Evolutionary conservation across 106 monocot genomes (phyloP), one percentile per base, ranked within the genome.

Genomic region (Posidonia australis): DNA sequence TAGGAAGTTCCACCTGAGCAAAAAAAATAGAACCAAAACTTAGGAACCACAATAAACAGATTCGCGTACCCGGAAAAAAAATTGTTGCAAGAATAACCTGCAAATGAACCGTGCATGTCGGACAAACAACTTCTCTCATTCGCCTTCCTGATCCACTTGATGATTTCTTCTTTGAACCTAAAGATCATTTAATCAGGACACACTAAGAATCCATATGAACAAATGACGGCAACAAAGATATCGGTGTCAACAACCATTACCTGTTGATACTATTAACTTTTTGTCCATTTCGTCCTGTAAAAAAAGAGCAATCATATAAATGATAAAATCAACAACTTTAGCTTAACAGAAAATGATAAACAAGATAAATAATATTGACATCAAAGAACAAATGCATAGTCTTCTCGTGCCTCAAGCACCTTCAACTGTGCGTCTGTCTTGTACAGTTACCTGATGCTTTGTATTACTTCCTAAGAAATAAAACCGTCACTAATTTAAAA

Each of bases 71-170:
- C n/a, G 28, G 7, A 13, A 14, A 57, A 13, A 57, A 16, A 26
- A 1, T 57, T 57, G 23, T 24, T 36, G 2, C 36, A 36, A 7
- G 36, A 25, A 19, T 46, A 22, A 94, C 93, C 89, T 94, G 89
- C n/a, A 94, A 74, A 66, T 89, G 89, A 24, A 90, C 90, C 1
- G 96, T 98, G 79, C 96, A 98, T 19, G 63, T 79, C 21, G 90
- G 94, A 54, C 94, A 96, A 7, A 86, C 94, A 69, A 96, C 90
- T 66, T 96, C 90, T 65, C 84, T 67, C 87, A 87, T 90, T 58
- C 74, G 63, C 74, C 36, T 80, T 46, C 84, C 82, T 49, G 89
- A 86, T 28, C 64, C 67, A 62, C 66, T 74, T 32, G 76, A n/a
- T n/a, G n/a, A 74, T 7, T 84, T 64, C 56, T 66, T 67, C 46